A percentile compares a stretch with the other conserved stretches of the same genome.
Evolutionary conservation across 225 moss, liverwort and hornwort genomes (phyloP).

Genomic region (Neckera pumila): DNA sequence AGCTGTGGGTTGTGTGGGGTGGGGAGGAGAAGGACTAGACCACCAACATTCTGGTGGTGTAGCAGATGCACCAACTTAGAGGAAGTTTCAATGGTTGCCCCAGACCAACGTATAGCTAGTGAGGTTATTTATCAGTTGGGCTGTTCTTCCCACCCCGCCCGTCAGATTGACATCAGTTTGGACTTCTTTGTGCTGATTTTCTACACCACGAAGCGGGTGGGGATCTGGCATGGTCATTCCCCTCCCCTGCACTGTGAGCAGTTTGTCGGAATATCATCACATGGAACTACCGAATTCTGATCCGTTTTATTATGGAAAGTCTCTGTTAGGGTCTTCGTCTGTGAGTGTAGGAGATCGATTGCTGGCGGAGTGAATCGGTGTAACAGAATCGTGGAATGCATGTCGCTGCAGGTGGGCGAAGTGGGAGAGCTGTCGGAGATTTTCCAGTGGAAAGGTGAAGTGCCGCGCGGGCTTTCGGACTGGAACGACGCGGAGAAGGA

Average conservation of each 20-base stretch:
- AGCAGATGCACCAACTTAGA: background rate
- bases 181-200: background rate
- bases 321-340: background rate
- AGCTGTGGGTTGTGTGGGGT: background rate
- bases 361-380: no score
- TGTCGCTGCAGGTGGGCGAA: constrained; percentile 69
- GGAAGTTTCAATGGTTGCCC: background rate
- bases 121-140: background rate
- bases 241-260: background rate
- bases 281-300: background rate
- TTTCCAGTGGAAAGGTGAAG: constrained; percentile 99
- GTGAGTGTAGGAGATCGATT: background rate
- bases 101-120: background rate
- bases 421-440: constrained; percentile 98
- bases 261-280: background rate
- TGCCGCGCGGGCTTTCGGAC: constrained; percentile 86
- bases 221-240: background rate
- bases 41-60: background rate
- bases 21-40: background rate
- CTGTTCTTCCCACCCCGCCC: background rate
- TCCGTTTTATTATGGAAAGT: background rate
- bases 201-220: no score
- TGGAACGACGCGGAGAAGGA: constrained; percentile 90
- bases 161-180: background rate
- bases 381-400: background rate